A percentile compares a stretch with the other conserved stretches of the same genome.
Conservation (phyloP, 495 filamentous ascomycete species). For the Trichoderma reesei region DNA sequence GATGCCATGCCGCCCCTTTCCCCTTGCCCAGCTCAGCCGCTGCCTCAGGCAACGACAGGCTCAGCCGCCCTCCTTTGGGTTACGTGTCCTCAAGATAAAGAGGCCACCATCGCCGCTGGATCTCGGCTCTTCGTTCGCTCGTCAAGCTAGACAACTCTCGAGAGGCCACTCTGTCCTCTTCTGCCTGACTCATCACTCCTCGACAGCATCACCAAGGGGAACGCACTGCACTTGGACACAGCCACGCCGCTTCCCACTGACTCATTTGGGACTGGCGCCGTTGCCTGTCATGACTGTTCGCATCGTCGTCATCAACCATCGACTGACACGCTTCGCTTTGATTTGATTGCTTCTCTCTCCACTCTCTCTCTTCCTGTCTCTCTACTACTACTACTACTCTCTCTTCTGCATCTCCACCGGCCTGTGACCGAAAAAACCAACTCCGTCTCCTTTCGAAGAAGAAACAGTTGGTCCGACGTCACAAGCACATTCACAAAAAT, state of each 20-base stretch:
- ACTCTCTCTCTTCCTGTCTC: too few relatives aligned
- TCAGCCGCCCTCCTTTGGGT: not conserved
- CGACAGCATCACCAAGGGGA: too few relatives aligned
- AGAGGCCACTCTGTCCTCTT: conserved; percentile 10
- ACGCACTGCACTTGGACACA: not conserved
- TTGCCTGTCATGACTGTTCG: not conserved
- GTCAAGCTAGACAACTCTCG: not conserved
- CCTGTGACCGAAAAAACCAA: not conserved
- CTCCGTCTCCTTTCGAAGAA: conserved; percentile 9
- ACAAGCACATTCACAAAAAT: not conserved
- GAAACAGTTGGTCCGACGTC: too few relatives aligned
- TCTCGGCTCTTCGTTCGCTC: too few relatives aligned
- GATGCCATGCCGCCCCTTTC: not conserved
- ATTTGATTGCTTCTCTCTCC: too few relatives aligned
- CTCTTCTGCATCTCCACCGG: conserved; percentile 10
- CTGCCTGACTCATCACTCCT: not conserved
- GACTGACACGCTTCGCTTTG: too few relatives aligned
- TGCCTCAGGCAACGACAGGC: not conserved
- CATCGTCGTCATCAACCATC: not conserved
- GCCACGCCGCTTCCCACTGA: conserved; percentile 2
- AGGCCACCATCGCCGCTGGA: not conserved
- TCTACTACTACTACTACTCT: too few relatives aligned
- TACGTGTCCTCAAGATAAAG: conserved; percentile 12
- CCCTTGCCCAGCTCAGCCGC: not conserved
- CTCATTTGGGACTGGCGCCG: not conserved